Base-by-base conservation (phyloP, 805 yeast genomes). In the Candida succiphila region DNA sequence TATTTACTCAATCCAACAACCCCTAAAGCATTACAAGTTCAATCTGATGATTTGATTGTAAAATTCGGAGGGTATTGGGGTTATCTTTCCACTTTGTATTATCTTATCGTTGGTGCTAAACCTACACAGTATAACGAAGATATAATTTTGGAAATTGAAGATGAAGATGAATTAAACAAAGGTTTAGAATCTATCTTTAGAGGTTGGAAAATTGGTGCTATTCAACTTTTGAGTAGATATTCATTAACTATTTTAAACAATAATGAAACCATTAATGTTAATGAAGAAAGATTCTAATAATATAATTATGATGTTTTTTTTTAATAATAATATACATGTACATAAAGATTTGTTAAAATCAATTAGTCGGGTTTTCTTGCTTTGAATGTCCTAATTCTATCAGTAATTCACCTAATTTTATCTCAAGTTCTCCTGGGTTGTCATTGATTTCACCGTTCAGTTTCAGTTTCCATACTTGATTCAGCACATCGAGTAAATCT, bases 151-250 rank as follows among this genome's bases (percentile, higher is more conserved):
- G 58, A 54, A 30, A 37, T 48, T 23, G 52, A 51, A 17, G 46
- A 54, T 27, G 56, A 57, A 26, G 65, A 52, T 21, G 58, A 70
- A 25, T 54, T 64, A 7, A 61, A 67, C 24, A 55, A 64, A 31
- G 69, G 77, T 1, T 41, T 66, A 42, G 68, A 69, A 27, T 70
- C 65, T 1, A 53, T 79, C 18, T 88, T 84, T 67, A 71, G 89
- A 44, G 98, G 97, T 25, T 89, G 97, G 97, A 72, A 85, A 52
- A 77, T 86, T 27, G 94, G 94, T 20, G 64, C 83, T 9, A 54
- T 86, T 37, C 85, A 89, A 39, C 71, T 84, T 3, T 54, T 83
- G 31, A 92, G 95, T 9, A 78, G 79, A 33, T 89, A 94, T 81
- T 88, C 95, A 2, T 67, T 82, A 43, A 67, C 72, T 34, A 58